These are phyloP conservation scores for Vicia villosa DNA, from an alignment of 306 rosid species.

Conservation along the genomic window DNA sequence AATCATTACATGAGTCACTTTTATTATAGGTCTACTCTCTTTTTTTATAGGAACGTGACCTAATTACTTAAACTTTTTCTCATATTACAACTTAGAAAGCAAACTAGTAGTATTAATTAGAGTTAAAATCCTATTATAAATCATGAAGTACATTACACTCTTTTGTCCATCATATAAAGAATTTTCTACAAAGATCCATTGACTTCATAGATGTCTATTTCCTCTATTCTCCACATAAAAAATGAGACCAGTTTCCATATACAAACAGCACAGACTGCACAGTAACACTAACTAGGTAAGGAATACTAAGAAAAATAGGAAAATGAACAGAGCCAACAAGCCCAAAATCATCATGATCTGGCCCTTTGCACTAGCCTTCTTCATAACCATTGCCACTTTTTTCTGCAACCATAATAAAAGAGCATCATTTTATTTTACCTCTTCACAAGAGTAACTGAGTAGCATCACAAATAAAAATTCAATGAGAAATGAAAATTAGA, in stretches of 20 bases:
- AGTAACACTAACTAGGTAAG: slow-evolving; percentile 57
- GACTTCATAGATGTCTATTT: neutral
- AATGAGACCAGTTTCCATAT: slow-evolving; percentile 33
- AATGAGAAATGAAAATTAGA: slow-evolving; percentile 19
- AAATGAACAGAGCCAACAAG: slow-evolving; percentile 73
- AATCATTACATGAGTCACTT: too few relatives aligned
- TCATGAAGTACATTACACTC: slow-evolving; percentile 22
- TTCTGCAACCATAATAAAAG: slow-evolving; percentile 60
- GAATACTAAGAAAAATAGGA: slow-evolving; percentile 86
- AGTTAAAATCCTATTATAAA: slow-evolving; percentile 36
- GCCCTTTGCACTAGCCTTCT: slow-evolving; percentile 87
- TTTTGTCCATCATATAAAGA: slow-evolving; percentile 34
- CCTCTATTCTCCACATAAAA: slow-evolving; percentile 18
- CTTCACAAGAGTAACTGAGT: neutral
- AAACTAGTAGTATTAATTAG: neutral
- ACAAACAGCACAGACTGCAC: slow-evolving; percentile 32
- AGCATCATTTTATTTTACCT: slow-evolving; percentile 33
- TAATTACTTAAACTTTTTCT: too few relatives aligned
- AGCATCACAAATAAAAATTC: slow-evolving; percentile 10
- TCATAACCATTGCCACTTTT: slow-evolving; percentile 87
- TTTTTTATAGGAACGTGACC: too few relatives aligned
- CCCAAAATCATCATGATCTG: slow-evolving; percentile 82
- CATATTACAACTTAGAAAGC: too few relatives aligned
- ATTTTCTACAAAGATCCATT: slow-evolving; percentile 28
- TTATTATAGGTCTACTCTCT: too few relatives aligned